phyloP scores from a whole-genome alignment of 192 early-diverging fungal genomes.

The Pecoramyces ruminantium region DNA sequence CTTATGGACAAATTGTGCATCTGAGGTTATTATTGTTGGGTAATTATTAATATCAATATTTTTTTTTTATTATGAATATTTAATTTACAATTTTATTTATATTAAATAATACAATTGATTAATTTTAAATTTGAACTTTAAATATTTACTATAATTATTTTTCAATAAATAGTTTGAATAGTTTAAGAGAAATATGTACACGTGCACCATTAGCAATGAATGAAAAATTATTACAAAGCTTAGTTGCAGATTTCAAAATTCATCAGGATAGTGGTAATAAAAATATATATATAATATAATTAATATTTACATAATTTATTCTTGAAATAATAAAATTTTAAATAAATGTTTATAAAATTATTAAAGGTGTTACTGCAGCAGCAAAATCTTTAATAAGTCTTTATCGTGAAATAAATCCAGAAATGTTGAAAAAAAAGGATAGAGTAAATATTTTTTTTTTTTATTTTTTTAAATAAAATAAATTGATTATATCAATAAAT shows the following conservation, averaged over 20 bases:
- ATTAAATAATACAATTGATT: no score
- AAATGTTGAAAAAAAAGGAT: slow-evolving; percentile 81
- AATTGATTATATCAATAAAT: no score
- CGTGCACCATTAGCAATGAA: slow-evolving; percentile 83
- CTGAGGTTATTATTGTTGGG: slow-evolving; percentile 91
- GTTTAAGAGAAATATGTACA: slow-evolving; percentile 62
- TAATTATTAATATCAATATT: no score
- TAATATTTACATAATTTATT: no score
- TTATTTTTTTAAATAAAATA: no score
- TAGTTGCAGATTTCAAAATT: slow-evolving; percentile 78
- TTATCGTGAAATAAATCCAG: slow-evolving; percentile 92
- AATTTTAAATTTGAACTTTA: no score
- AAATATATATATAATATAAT: neutral
- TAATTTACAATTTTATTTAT: no score
- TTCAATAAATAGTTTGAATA: slow-evolving; percentile 14
- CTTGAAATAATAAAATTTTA: no score
- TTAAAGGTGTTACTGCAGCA: slow-evolving; percentile 57
- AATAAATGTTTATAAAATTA: no score
- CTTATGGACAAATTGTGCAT: slow-evolving; percentile 75
- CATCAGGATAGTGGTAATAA: slow-evolving; percentile 73
- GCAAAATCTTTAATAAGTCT: slow-evolving; percentile 74
- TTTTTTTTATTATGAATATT: no score
- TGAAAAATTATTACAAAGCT: slow-evolving; percentile 63
- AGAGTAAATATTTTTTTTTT: slow-evolving; percentile 17
- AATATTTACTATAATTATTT: neutral